Evolutionary conservation across 805 yeast species (phyloP).

Genomic region (Ogataea ramenticola): DNA sequence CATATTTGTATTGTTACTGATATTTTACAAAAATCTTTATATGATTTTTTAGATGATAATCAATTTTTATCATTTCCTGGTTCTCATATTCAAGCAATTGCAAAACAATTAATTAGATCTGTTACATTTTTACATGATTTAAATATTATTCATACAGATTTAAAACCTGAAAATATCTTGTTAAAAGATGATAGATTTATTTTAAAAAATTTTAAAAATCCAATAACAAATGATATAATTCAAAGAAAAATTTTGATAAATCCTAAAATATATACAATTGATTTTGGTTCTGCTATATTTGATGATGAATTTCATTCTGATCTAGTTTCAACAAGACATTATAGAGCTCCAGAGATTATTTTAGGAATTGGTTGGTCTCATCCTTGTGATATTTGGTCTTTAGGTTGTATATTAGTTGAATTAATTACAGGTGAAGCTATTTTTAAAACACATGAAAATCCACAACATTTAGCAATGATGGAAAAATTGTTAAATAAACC

Average conservation of each 20-base stretch:
- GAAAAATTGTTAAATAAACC: constrained; percentile 61
- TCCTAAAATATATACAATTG: constrained; percentile 84
- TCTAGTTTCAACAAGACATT: constrained; percentile 91
- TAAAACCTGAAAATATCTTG: constrained; percentile 92
- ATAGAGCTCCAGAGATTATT: constrained; percentile 94
- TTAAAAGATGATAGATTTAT: constrained; percentile 46
- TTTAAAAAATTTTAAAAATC: constrained; percentile 28
- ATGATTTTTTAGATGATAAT: constrained; percentile 83
- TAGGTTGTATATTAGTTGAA: constrained; percentile 91
- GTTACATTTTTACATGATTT: constrained; percentile 87
- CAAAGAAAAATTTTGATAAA: constrained; percentile 48
- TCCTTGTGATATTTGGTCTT: constrained; percentile 96
- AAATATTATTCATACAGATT: constrained; percentile 88
- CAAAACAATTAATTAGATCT: constrained; percentile 76
- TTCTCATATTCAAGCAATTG: constrained; percentile 81
- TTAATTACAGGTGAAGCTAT: constrained; percentile 89
- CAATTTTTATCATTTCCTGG: constrained; percentile 90
- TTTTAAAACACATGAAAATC: constrained; percentile 90
- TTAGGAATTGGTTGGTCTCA: constrained; percentile 95
- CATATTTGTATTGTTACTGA: constrained; percentile 95
- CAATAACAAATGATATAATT: constrained; percentile 9
- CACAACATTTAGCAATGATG: constrained; percentile 94
- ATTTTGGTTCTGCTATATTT: constrained; percentile 95
- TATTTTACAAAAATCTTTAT: constrained; percentile 73
- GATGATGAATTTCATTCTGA: constrained; percentile 90